Conservation (phyloP, 345 rosid species). For the Adansonia digitata region DNA sequence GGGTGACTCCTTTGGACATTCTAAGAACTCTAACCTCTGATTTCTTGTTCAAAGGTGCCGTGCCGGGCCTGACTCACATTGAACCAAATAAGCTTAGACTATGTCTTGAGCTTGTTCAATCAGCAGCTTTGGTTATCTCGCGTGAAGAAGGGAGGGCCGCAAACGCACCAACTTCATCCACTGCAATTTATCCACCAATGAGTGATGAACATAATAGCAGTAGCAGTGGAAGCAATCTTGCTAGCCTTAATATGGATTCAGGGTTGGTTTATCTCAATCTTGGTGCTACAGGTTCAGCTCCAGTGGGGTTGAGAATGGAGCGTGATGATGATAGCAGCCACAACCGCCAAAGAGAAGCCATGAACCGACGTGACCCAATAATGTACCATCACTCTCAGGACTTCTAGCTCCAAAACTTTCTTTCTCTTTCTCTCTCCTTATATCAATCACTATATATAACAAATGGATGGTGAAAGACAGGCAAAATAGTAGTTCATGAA, state of each 20-base stretch:
- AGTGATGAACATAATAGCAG: too few relatives aligned
- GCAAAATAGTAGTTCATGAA: constrained; percentile 16
- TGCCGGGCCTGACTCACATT: too few relatives aligned
- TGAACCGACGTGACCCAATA: constrained; percentile 56
- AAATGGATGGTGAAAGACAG: constrained; percentile 21
- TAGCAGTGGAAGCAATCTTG: too few relatives aligned
- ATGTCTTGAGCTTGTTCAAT: too few relatives aligned
- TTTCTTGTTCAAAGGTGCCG: too few relatives aligned
- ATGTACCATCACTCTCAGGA: constrained; percentile 73
- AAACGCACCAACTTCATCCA: constrained; percentile 36
- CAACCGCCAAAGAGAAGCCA: constrained; percentile 41
- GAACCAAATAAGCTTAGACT: too few relatives aligned
- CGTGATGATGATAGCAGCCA: constrained; percentile 53
- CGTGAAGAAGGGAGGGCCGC: too few relatives aligned
- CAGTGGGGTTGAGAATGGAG: too few relatives aligned
- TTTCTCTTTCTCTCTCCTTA: not conserved
- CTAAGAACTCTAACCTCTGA: too few relatives aligned
- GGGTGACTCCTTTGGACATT: too few relatives aligned
- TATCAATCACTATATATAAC: constrained; percentile 5
- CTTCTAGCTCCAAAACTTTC: constrained; percentile 30
- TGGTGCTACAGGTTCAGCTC: constrained; percentile 58
- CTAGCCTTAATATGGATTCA: constrained; percentile 55
- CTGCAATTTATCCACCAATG: constrained; percentile 51
- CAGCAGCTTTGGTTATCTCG: too few relatives aligned
- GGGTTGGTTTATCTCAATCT: constrained; percentile 87